phyloP scores from a whole-genome alignment of 768 basidiomycete genomes.

The Podaxis carcinomalis region DNA sequence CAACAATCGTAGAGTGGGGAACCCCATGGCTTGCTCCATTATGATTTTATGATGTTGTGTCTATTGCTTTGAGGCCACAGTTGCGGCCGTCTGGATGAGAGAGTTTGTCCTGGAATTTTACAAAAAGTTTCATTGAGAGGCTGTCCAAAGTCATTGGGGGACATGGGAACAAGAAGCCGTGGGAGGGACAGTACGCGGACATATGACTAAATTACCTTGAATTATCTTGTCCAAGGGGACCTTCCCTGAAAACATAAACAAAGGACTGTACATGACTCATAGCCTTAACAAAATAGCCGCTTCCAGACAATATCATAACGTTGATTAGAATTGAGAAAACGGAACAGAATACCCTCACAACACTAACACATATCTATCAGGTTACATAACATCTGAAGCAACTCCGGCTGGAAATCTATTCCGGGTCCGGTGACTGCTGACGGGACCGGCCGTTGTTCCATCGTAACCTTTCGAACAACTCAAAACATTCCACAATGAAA shows the following conservation, averaged over 20 bases:
- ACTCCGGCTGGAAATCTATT: no score
- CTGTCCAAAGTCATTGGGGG: not conserved
- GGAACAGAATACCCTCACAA: no score
- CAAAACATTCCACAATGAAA: not conserved
- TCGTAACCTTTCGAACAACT: no score
- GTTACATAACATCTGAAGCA: no score
- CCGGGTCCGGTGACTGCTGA: no score
- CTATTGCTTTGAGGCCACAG: not conserved
- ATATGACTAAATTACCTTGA: not conserved
- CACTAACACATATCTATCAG: no score
- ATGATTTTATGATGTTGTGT: no score
- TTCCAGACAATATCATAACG: not conserved
- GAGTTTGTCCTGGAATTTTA: not conserved
- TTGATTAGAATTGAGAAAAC: no score
- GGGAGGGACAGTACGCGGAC: no score
- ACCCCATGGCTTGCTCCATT: not conserved
- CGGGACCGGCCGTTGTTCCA: no score
- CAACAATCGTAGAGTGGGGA: no score
- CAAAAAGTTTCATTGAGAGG: not conserved
- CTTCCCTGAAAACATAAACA: not conserved
- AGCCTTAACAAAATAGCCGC: not conserved
- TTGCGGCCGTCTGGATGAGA: not conserved
- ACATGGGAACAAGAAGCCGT: not conserved
- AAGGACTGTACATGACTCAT: not conserved
- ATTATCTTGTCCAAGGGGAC: not conserved